Conservation (phyloP, 2,329 filamentous ascomycete genomes). For the Dichotomopilus funicola region DNA sequence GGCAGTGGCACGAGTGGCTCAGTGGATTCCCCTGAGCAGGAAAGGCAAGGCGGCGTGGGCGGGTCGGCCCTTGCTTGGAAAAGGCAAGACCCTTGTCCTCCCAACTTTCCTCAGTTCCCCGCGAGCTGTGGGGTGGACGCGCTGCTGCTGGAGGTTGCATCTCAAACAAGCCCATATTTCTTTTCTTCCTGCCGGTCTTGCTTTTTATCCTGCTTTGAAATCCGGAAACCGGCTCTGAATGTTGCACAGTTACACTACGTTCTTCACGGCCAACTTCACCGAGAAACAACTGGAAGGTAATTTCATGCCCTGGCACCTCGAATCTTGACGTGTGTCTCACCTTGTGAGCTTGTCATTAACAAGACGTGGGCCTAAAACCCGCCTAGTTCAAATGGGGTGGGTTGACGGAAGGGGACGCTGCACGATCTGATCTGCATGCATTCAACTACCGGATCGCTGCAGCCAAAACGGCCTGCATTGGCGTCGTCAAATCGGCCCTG, state of each 20-base stretch:
- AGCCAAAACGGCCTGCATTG: neutral
- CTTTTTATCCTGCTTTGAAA: neutral
- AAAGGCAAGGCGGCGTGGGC: constrained; percentile 4
- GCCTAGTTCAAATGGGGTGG: too few species aligned
- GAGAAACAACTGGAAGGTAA: too few species aligned
- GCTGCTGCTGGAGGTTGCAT: neutral
- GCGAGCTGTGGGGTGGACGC: neutral
- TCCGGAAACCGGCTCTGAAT: too few species aligned
- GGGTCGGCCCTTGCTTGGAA: constrained; percentile 4
- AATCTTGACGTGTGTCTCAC: too few species aligned
- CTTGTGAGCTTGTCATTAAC: too few species aligned
- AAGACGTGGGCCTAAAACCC: too few species aligned
- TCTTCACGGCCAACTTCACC: too few species aligned
- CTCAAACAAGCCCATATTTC: neutral
- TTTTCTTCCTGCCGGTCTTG: neutral
- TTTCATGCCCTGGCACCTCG: too few species aligned
- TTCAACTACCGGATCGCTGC: neutral
- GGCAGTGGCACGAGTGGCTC: neutral
- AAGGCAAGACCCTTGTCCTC: constrained; percentile 2
- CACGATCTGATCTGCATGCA: neutral
- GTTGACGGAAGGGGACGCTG: neutral
- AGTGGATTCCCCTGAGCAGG: neutral
- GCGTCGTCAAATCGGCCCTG: neutral
- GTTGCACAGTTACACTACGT: too few species aligned
- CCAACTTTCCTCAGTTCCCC: neutral